Percentiles rank a stretch among this genome's conserved stretches.
Conservation (phyloP, 225 moss, liverwort and hornwort genomes). For the Climacium dendroides region DNA sequence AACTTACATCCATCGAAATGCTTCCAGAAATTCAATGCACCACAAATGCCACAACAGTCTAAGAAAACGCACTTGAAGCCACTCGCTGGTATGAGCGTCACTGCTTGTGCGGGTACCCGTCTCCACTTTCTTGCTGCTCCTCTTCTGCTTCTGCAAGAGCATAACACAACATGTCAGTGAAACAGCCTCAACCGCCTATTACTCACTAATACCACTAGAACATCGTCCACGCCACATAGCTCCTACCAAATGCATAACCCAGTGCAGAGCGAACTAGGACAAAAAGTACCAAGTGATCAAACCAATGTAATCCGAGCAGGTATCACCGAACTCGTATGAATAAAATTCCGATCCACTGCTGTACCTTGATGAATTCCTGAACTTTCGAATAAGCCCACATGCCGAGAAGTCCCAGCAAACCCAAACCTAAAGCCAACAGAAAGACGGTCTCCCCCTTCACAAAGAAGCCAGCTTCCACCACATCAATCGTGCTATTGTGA, state of each 20-base stretch:
- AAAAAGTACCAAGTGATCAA: background rate
- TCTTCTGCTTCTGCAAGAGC: constrained; percentile 56
- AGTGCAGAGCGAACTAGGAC: background rate
- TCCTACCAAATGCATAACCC: background rate
- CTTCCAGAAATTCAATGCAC: background rate
- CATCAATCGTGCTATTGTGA: constrained; percentile 76
- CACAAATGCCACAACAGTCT: background rate
- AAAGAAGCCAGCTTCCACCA: constrained; percentile 74
- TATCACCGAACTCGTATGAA: background rate
- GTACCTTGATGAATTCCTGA: constrained; percentile 71
- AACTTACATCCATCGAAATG: background rate
- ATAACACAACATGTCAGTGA: background rate
- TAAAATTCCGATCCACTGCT: background rate
- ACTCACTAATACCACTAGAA: background rate
- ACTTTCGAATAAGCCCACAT: constrained; percentile 83
- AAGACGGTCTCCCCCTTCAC: constrained; percentile 93
- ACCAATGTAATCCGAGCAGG: background rate
- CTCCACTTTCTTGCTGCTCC: constrained; percentile 82
- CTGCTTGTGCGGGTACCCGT: constrained; percentile 61
- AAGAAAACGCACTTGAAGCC: constrained; percentile 57
- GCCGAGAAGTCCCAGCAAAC: constrained; percentile 64
- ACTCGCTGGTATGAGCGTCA: constrained; percentile 61
- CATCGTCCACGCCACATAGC: background rate
- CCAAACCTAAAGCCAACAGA: constrained; percentile 62
- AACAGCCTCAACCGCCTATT: too few species aligned